These are phyloP conservation scores for Elongisporangium senticosum DNA, from an alignment of 352 stramenopile genomes.

Conservation along the genomic window DNA sequence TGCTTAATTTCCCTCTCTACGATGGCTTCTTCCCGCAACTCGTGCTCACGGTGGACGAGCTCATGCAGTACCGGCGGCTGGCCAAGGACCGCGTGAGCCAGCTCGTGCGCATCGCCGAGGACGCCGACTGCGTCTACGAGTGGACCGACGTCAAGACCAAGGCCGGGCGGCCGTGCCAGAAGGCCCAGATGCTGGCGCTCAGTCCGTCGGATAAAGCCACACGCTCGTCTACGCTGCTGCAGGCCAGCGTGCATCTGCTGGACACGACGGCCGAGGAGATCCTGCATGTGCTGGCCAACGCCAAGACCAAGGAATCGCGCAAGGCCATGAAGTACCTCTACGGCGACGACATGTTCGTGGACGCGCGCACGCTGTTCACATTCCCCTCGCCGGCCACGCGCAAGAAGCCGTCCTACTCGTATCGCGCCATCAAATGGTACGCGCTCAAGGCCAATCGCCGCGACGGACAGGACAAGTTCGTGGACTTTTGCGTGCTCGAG, in stretches of 20 bases:
- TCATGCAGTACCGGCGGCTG: conserved; percentile 68
- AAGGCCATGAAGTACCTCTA: conserved; percentile 49
- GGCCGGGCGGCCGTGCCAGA: conserved; percentile 25
- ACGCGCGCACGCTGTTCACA: conserved; percentile 65
- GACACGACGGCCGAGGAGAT: conserved; percentile 62
- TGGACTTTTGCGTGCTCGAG: conserved; percentile 71
- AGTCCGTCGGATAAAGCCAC: conserved; percentile 30
- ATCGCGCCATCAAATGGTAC: conserved; percentile 63
- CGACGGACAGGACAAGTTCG: conserved; percentile 9
- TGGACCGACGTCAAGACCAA: conserved; percentile 38
- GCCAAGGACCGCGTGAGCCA: conserved; percentile 60
- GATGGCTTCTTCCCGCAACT: conserved; percentile 78
- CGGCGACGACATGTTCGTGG: conserved; percentile 34
- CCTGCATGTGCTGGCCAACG: conserved; percentile 43
- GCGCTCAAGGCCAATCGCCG: conserved; percentile 20
- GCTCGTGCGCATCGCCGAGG: conserved; percentile 63
- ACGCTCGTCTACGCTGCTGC: conserved; percentile 39
- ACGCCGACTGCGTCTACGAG: conserved; percentile 69
- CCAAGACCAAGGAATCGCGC: conserved; percentile 50
- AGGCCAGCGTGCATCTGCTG: conserved; percentile 54
- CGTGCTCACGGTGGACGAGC: conserved; percentile 61
- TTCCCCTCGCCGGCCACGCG: conserved; percentile 46
- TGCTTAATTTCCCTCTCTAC: conserved; percentile 33
- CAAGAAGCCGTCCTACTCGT: conserved; percentile 41
- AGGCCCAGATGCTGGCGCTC: conserved; percentile 60